Evolutionary conservation across 306 rosid genomes (phyloP), one percentile per base, ranked within the genome.

Genomic region (Mimosa bimucronata): DNA sequence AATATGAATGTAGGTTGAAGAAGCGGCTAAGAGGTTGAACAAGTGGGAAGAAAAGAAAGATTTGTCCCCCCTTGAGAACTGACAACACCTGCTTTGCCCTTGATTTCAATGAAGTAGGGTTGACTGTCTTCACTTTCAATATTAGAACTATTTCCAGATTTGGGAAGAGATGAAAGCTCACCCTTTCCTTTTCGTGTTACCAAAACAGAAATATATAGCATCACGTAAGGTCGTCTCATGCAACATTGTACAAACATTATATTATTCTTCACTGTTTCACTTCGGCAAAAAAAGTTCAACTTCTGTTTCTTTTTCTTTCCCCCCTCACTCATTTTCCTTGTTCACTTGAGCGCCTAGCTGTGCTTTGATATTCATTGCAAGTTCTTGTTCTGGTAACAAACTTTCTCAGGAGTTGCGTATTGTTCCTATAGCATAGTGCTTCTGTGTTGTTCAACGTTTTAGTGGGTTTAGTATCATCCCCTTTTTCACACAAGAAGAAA

Each of bases 11-110:
- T 42, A 92, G 97, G 92, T 91, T 82, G 92, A 82, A 78, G 94
- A 89, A 77, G 88, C 96, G 30, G 21, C 7, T 0, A 88, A 81
- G 75, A 92, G 97, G 84, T 67, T 92, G 85, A 86, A 81, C 76
- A 60, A 73, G 73, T 92, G 96, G 97, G 91, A 86, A 57, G 85
- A 69, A 28, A 71, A 14, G 6, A 84, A 44, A 2, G 80, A 67
- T 46, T 7, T 75, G 45, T 31, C 73, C 19, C 78, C 79, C 21
- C n/a, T 83, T 9, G 78, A 84, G 37, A 9, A 76, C 19, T 82
- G 83, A 86, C 18, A 48, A 44, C 57, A 13, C 64, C 50, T 70
- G 37, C 2, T 60, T 4, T 60, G 34, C 9, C 60, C 8, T 52
- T 19, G 3, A 19, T 19, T 52, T 75, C 19, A 50, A 50, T 18